Base-by-base conservation (phyloP, 768 basidiomycete species). In the Infundibulicybe gibba region DNA sequence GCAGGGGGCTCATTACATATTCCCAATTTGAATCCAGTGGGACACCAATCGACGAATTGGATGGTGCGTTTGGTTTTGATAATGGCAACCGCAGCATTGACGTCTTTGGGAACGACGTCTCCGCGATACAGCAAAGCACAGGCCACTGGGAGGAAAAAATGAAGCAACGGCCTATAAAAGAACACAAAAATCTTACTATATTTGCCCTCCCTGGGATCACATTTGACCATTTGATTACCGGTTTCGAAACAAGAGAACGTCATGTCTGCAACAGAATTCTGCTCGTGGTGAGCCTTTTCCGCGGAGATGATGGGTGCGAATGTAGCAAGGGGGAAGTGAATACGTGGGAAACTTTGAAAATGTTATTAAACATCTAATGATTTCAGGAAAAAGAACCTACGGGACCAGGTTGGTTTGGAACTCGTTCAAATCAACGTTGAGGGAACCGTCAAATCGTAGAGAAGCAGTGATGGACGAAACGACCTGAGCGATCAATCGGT, bases 371-470 rank as follows among this genome's bases (percentile, higher is more conserved):
- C 44, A 31, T 63, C 87, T 83, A 64, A 87, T 82, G 83, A 87
- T 87, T 61, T 85, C 83, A 65, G 87, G 83, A 50, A 85, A 82
- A 49, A 85, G 25, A 5, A 78, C 90, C 72, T 64, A 94, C 85
- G 95, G 94, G 48, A 97, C 94, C 67, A 97, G 73, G 70, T 98
- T 98, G 46, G 94, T 97, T 76, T 97, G 95, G 81, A 98, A 98
- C 70, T 98, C 95, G 66, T 88, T 92, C 57, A 98, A 68, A 69
- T 98, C 95, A 59, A 97, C 95, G 67, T 98, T 98, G 59, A 98
- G 77, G 42, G 93, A 94, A 17, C 95, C 95, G 57, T 95, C 94
- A 69, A 98, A 98, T 53, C 95, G 90, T 49, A 98, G 77, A 21
- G 95, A 97, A 40, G 94, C 94, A 17, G 95, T 97, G 69, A 98